Evolutionary conservation across 139 green algal genomes (phyloP), one percentile per base, ranked within the genome.

Genomic region (Astrephomene gubernaculifera): DNA sequence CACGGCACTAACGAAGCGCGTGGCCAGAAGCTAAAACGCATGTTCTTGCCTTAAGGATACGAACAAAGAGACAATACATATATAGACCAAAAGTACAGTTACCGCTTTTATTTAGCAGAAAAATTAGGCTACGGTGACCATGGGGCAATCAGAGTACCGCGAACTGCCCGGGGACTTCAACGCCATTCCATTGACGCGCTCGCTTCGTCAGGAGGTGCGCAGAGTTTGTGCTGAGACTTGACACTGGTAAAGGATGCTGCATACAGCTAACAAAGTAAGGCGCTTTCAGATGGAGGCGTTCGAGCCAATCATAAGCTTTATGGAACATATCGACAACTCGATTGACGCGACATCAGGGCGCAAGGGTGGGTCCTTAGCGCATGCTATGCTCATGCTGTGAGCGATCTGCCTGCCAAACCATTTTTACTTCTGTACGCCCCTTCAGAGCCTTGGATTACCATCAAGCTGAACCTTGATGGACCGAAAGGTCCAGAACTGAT

Each of bases 271-370:
- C 49, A 12, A 25, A 57, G 31, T n/a, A 17, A 17, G 57, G 19
- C 22, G 6, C 19, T 24, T 6, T n/a, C 36, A 82, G 75, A 57
- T 82, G 36, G 49, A 57, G 38, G 17, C 12, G 9, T 82, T 82
- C 38, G 57, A 82, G 7, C 29, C 14, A 4, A 60, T 70, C 14
- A 43, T 71, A 31, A 41, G n/a, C 24, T 24, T 82, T 12, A 81
- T 82, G 75, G 75, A 82, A 29, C 41, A 71, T 1, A 82, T 82
- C 3, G 75, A 82, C 27, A 82, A 82, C 41, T 25, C 54, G 2
- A 27, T 60, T 2, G 54, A 82, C 1, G 75, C 75, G 0, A 82
- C 75, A 12, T 43, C 60, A 2, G 22, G 43, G 9, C 75, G 75
- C 0, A 22, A 27, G 60, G 53, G 71, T 80, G 43, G 29, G 68